Evolutionary conservation across 1,139 yeast genomes (phyloP).

Genomic region (Geotrichum fermentans): DNA sequence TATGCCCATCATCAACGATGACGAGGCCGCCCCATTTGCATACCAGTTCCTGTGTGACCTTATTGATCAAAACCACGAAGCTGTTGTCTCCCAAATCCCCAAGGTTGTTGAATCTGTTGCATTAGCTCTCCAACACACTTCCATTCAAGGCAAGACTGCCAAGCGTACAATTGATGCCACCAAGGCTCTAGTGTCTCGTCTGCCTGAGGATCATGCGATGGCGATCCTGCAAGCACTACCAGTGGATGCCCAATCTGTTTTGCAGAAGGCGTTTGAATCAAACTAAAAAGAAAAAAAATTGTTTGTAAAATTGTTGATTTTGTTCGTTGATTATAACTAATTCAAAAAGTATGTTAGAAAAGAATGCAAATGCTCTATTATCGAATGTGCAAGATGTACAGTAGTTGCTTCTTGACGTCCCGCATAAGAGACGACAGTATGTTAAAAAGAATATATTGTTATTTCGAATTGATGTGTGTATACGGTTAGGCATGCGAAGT

Average conservation of each 20-base stretch:
- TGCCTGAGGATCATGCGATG: slow-evolving; percentile 62
- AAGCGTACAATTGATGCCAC: slow-evolving; percentile 59
- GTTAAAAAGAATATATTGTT: too few species aligned
- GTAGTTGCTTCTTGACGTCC: too few species aligned
- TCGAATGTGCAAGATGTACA: too few species aligned
- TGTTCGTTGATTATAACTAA: too few species aligned
- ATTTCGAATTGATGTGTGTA: too few species aligned
- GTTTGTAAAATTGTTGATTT: too few species aligned
- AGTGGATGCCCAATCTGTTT: slow-evolving; percentile 55
- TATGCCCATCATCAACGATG: slow-evolving; percentile 78
- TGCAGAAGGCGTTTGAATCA: slow-evolving; percentile 57
- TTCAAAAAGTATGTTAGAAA: too few species aligned
- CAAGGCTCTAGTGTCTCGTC: slow-evolving; percentile 39
- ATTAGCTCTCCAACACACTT: slow-evolving; percentile 66
- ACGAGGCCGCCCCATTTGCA: slow-evolving; percentile 84
- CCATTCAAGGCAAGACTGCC: slow-evolving; percentile 68
- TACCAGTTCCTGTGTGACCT: slow-evolving; percentile 72
- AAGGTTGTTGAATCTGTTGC: slow-evolving; percentile 67
- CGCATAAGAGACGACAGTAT: too few species aligned
- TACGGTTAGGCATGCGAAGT: too few species aligned
- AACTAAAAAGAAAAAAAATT: slow-evolving; percentile 5
- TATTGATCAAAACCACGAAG: slow-evolving; percentile 63
- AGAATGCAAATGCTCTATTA: too few species aligned
- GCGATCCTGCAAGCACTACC: slow-evolving; percentile 59
- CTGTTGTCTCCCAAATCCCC: slow-evolving; percentile 54